Evolutionary conservation across 768 basidiomycete genomes (phyloP).

Genomic region (Astraeus odoratus): DNA sequence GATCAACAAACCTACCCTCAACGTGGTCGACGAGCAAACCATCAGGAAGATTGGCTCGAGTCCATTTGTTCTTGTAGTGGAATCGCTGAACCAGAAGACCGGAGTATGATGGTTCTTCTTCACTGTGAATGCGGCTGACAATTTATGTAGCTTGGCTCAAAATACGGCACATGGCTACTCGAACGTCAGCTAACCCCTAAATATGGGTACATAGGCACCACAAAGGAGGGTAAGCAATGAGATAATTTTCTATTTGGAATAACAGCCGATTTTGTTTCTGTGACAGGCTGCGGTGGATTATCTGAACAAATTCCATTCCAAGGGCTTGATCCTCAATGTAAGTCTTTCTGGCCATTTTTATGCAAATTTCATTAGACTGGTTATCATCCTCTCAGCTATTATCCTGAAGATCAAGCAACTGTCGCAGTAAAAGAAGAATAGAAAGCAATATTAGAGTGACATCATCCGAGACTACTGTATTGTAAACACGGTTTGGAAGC

Average conservation of each 20-base stretch:
- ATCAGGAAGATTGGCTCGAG: conserved; percentile 66
- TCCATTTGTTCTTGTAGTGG: conserved; percentile 78
- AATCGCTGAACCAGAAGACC: conserved; percentile 85
- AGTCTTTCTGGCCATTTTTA: conserved; percentile 18
- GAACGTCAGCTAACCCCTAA: conserved; percentile 76
- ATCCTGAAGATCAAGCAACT: conserved; percentile 39
- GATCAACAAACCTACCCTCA: conserved; percentile 81
- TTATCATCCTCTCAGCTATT: conserved; percentile 30
- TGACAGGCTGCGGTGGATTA: conserved; percentile 54
- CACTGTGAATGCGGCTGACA: neutral
- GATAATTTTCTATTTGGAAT: conserved; percentile 14
- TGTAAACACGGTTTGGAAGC: too few relatives aligned
- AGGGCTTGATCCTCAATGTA: conserved; percentile 72
- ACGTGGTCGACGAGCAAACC: conserved; percentile 75
- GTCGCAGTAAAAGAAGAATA: conserved; percentile 17
- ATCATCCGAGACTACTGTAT: too few relatives aligned
- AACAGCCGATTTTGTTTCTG: conserved; percentile 14
- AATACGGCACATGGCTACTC: conserved; percentile 80
- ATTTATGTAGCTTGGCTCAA: conserved; percentile 55
- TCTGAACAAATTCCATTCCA: conserved; percentile 83
- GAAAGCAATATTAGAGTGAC: neutral
- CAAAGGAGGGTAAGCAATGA: conserved; percentile 43
- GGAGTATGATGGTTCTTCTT: conserved; percentile 37
- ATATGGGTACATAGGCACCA: conserved; percentile 75
- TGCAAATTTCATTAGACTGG: neutral